phyloP scores from a whole-genome alignment of 1,139 yeast genomes.

The Sugiyamaella novakii region DNA sequence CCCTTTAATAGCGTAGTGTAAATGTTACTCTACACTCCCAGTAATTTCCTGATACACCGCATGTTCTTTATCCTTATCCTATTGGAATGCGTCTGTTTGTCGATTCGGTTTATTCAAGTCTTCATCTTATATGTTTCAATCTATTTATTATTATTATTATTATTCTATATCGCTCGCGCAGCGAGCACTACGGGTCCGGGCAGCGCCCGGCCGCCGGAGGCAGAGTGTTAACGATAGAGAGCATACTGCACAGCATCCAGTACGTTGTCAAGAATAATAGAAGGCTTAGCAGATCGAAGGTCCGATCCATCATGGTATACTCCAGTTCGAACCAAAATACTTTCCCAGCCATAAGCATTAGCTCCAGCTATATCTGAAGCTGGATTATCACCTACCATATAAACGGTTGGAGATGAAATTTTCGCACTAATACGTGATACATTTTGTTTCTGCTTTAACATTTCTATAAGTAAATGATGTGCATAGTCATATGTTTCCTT shows the following conservation, averaged over 20 bases:
- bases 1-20: neutral
- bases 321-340: constrained; percentile 82
- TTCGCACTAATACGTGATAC: constrained; percentile 5
- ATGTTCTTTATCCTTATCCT: constrained; percentile 7
- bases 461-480: constrained; percentile 59
- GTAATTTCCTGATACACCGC: constrained; percentile 16
- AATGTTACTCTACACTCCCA: neutral
- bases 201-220: constrained; percentile 9
- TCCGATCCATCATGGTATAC: constrained; percentile 73
- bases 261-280: constrained; percentile 42
- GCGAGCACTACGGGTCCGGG: constrained; percentile 1
- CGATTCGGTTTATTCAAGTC: constrained; percentile 13
- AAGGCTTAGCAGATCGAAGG: constrained; percentile 37
- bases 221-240: neutral
- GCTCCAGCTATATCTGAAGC: constrained; percentile 92
- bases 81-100: constrained; percentile 15
- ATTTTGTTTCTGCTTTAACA: constrained; percentile 10
- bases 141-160: constrained; percentile 15
- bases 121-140: constrained; percentile 17
- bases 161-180: neutral
- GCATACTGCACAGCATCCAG: constrained; percentile 43
- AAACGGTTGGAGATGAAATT: constrained; percentile 46
- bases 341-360: constrained; percentile 82
- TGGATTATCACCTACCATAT: constrained; percentile 97
- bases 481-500: constrained; percentile 83